Conservation (phyloP, 1,284 basidiomycete genomes). For the Leucoagaricus sp. region DNA sequence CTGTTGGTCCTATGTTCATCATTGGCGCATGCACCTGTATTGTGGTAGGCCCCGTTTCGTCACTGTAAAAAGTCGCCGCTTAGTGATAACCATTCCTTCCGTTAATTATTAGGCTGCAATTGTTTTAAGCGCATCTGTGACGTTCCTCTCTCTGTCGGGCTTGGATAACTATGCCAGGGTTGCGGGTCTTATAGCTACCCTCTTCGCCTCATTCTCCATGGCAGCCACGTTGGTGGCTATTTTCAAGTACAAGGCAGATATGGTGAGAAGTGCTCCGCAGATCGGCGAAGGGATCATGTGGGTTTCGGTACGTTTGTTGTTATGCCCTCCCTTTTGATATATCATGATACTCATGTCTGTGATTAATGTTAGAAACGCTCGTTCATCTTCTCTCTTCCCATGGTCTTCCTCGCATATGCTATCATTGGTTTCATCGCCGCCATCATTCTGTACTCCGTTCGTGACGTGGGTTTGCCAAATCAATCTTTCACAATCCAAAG, state of each 20-base stretch:
- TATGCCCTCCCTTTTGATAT: too few species aligned
- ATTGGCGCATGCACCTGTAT: conserved; percentile 66
- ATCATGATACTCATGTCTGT: too few species aligned
- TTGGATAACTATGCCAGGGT: conserved; percentile 62
- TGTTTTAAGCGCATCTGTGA: conserved; percentile 74
- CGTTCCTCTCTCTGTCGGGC: conserved; percentile 73
- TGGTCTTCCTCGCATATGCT: conserved; percentile 70
- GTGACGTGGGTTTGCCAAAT: conserved; percentile 43
- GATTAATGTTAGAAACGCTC: conserved; percentile 50
- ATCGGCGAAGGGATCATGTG: conserved; percentile 55
- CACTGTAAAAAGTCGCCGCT: too few species aligned
- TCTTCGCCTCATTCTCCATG: conserved; percentile 70
- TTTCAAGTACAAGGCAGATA: conserved; percentile 65
- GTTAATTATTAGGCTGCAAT: conserved; percentile 70
- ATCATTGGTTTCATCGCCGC: conserved; percentile 66
- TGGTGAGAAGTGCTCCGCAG: conserved; percentile 48
- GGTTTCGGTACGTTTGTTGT: conserved; percentile 47
- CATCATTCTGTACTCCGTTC: conserved; percentile 65
- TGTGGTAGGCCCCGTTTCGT: conserved; percentile 50
- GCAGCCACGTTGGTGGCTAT: conserved; percentile 64
- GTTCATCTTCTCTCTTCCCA: conserved; percentile 68
- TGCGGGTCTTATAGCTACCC: conserved; percentile 62
- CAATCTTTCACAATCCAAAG: conserved; percentile 33
- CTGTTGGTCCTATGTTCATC: conserved; percentile 57
- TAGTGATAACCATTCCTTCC: too few species aligned